Base-by-base conservation (phyloP, 345 rosid species). In the Heritiera fomes region DNA sequence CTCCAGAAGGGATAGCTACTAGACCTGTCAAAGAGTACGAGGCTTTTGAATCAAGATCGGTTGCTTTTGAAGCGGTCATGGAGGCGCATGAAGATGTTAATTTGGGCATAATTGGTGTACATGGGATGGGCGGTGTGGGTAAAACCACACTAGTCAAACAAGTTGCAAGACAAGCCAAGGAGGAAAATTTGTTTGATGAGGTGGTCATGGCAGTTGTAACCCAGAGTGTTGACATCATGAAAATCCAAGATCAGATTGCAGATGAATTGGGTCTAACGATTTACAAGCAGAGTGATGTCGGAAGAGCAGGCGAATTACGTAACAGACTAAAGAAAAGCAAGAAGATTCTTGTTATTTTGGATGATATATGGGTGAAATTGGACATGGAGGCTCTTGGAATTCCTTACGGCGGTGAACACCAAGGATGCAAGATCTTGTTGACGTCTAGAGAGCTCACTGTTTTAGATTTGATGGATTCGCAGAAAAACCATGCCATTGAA, bases 311-410 rank as follows among this genome's bases (percentile, higher is more conserved):
- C 0, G 5, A 4, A 40, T 6, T 40, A 40, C 43, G 6, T 40
- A 4, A 3, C 6, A 40, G 43, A 40, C 43, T 40, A 4, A 3
- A 40, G 43, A 4, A 40, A n/a, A n/a, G n/a, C 4, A 40, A 40
- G 43, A 40, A 40, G 4, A 0, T 40, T 40, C 43, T 40, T 40
- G 43, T 40, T 40, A 40, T 40, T 40, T 40, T 40, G 43, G 43
- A 40, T 40, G 43, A 40, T 40, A 4, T 40, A 3, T 40, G 30
- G 62, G 30, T 2, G 17, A 12, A 0, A 7, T 18, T 84, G 2
- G 40, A 77, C 34, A 2, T 84, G 45, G 73, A 61, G 20, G 64
- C 8, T 2, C 18, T 80, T 0, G 88, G 87, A 40, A 83, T 86
- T 43, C 82, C 85, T 38, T 60, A 0, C 0, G 47, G 23, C 7